Base-by-base conservation (phyloP, 2,329 filamentous ascomycete genomes). In the Lachnellula subtilissima region DNA sequence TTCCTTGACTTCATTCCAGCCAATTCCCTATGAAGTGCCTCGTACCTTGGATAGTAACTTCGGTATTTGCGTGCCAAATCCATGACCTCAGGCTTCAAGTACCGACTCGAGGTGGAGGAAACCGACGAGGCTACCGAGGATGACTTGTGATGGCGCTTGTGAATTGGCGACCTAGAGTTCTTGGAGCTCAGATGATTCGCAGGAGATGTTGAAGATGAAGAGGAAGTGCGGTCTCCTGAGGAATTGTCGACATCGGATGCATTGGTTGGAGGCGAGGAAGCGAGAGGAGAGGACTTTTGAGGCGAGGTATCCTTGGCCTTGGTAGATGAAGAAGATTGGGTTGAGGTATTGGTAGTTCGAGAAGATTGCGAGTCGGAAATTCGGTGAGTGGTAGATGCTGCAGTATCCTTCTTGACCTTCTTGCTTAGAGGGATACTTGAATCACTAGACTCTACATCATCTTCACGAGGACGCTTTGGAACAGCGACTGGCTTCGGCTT, bases 261-360 rank as follows among this genome's bases (percentile, higher is more conserved):
- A 60, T 86, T 86, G 7, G 83, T 85, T 0, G 83, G 83, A 12
- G 83, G 82, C 6, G 83, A 86, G 1, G 82, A 83, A n/a, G 83
- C 83, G 17, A 86, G 73, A 4, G 83, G 84, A 9, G 84, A 86
- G 2, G 84, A 86, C 67, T 86, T 86, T 50, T 75, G 75, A 0
- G 82, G 82, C 6, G 82, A 84, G 0, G 78, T 84, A 59, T 77
- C 75, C 69, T 81, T 79, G 48, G 56, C 65, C 59, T 65, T 67
- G 49, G 23, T 59, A 7, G 62, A 62, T n/a, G 51, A 51, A 55
- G 73, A 69, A 1, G 76, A 76, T 32, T 71, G 65, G 8, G 69
- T 72, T 5, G 77, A 75, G 1, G 73, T 73, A 25, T 64, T 67
- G 19, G 73, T 73, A 43, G 65, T 62, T 7, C 77, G 75, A 17